Conservation (phyloP, 139 green algal species). For the Marvania coccoides region DNA sequence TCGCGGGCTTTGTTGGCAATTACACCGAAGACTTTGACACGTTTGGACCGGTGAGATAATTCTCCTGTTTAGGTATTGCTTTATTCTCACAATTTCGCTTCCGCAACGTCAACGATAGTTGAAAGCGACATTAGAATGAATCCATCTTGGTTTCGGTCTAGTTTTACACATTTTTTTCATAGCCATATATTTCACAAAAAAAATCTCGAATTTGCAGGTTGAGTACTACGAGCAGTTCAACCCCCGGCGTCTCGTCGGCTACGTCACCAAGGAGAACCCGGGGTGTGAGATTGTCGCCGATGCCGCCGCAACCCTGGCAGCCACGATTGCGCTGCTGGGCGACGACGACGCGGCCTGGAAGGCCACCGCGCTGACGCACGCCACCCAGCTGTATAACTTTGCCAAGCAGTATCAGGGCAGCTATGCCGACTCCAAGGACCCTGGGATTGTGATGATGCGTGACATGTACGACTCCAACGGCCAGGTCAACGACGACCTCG, state of each 20-base stretch:
- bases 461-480: constrained; percentile 8
- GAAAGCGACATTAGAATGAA: too few species aligned
- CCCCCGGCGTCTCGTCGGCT: not conserved
- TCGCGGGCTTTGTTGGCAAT: constrained; percentile 13
- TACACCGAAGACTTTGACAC: constrained; percentile 10
- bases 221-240: constrained; percentile 18
- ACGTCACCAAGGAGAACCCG: constrained; percentile 14
- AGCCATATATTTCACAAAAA: too few species aligned
- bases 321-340: not conserved
- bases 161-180: too few species aligned
- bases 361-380: not conserved
- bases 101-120: too few species aligned
- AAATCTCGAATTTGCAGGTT: too few species aligned
- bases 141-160: too few species aligned
- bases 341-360: not conserved
- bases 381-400: constrained; percentile 19
- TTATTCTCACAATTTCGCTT: too few species aligned
- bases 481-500: constrained; percentile 28
- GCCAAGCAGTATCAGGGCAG: not conserved
- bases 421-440: constrained; percentile 5
- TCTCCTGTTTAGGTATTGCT: too few species aligned
- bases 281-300: constrained; percentile 11
- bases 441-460: not conserved
- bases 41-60: too few species aligned
- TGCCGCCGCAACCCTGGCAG: constrained; percentile 14